Evolutionary conservation across 306 rosid species (phyloP).

Genomic region (Fagus sylvatica): DNA sequence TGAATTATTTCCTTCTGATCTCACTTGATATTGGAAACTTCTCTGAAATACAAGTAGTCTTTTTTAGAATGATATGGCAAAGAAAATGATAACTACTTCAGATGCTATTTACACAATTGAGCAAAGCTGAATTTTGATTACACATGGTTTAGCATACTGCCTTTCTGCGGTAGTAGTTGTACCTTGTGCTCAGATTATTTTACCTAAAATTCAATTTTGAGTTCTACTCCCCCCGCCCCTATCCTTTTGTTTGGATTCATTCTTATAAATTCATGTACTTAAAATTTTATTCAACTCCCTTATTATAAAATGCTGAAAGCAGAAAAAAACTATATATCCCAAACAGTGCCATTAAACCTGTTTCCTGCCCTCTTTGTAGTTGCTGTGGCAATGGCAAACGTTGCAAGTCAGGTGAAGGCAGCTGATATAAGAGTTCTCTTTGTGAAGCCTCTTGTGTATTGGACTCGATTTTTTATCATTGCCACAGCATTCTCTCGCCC

Average conservation of each 20-base stretch:
- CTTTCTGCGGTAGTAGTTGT: neutral
- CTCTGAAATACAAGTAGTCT: neutral
- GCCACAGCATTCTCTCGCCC: constrained; percentile 96
- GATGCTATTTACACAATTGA: neutral
- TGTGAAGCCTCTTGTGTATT: constrained; percentile 96
- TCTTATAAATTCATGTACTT: too few relatives aligned
- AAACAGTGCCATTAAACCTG: constrained; percentile 12
- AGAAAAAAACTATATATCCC: neutral
- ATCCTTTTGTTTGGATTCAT: too few relatives aligned
- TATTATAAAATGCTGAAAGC: neutral
- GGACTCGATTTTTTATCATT: constrained; percentile 92
- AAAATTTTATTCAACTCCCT: too few relatives aligned
- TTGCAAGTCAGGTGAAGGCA: constrained; percentile 92
- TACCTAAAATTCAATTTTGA: too few relatives aligned
- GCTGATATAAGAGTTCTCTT: constrained; percentile 86
- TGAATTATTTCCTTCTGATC: neutral
- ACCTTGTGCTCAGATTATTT: neutral
- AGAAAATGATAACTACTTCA: neutral
- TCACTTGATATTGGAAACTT: neutral
- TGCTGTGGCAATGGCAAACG: constrained; percentile 86
- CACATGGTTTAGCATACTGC: neutral
- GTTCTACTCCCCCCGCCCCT: too few relatives aligned
- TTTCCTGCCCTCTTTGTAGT: constrained; percentile 48
- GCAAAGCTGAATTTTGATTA: neutral
- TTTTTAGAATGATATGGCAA: neutral